phyloP scores from a whole-genome alignment of 352 stramenopile genomes.

The Globisporangium iwayamae region DNA sequence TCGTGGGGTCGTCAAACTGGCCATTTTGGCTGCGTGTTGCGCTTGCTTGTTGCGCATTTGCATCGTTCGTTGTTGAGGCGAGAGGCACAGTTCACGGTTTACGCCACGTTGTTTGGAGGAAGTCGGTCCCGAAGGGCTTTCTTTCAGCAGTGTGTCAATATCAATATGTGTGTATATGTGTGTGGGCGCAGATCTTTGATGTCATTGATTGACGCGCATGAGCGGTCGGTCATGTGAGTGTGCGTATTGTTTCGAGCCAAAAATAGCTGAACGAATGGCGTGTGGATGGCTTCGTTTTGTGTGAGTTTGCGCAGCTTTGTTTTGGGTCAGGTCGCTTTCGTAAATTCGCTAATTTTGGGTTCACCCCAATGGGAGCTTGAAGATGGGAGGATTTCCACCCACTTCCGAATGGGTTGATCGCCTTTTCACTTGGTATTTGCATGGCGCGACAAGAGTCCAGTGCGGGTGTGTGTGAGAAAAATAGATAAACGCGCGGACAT shows the following conservation, averaged over 20 bases:
- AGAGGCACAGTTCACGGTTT: conserved; percentile 18
- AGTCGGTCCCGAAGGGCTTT: not conserved
- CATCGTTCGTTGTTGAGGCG: not conserved
- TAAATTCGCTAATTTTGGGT: conserved; percentile 2
- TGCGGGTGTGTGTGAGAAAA: conserved; percentile 12
- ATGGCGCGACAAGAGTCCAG: conserved; percentile 10
- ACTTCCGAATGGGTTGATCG: conserved; percentile 10
- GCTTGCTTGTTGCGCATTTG: not conserved
- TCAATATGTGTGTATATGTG: too few species aligned
- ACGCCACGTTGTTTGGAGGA: not conserved
- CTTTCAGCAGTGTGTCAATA: not conserved
- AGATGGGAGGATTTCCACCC: conserved; percentile 11
- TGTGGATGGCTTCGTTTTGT: not conserved
- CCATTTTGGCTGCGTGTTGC: conserved; percentile 14
- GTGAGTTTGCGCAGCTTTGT: not conserved
- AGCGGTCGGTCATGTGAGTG: not conserved
- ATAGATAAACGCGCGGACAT: not conserved
- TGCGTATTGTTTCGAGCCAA: conserved; percentile 1
- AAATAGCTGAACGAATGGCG: not conserved
- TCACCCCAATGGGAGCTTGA: conserved; percentile 6
- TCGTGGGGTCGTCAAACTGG: conserved; percentile 14
- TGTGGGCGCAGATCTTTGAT: not conserved
- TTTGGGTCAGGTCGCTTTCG: conserved; percentile 8
- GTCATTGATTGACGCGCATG: not conserved
- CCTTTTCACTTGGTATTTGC: conserved; percentile 3